phyloP scores from a whole-genome alignment of 2,329 filamentous ascomycete genomes.

The Ophiostoma populinum region DNA sequence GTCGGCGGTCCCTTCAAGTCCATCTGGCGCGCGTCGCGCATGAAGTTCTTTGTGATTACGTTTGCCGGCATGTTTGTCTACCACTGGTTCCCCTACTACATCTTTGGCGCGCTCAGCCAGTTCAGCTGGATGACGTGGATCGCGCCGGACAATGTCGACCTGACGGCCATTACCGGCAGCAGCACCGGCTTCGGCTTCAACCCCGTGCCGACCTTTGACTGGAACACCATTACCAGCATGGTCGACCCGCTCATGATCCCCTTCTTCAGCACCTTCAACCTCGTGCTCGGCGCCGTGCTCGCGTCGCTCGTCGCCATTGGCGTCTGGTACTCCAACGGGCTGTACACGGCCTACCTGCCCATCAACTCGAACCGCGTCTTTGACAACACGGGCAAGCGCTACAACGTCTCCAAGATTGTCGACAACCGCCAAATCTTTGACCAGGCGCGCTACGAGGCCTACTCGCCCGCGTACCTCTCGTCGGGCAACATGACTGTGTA shows the following conservation, averaged over 20 bases:
- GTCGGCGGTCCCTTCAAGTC: too few species aligned
- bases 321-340: constrained; percentile 37
- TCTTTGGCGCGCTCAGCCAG: constrained; percentile 30
- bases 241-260: constrained; percentile 32
- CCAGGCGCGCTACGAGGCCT: constrained; percentile 39
- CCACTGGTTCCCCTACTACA: constrained; percentile 38
- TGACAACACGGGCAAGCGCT: constrained; percentile 43
- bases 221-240: constrained; percentile 28
- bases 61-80: constrained; percentile 33
- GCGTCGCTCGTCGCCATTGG: constrained; percentile 38
- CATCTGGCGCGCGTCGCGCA: constrained; percentile 46
- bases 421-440: constrained; percentile 40
- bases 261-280: constrained; percentile 39
- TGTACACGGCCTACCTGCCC: constrained; percentile 43
- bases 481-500: constrained; percentile 43
- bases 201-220: constrained; percentile 20
- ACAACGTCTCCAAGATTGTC: constrained; percentile 43
- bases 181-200: constrained; percentile 18
- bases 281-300: constrained; percentile 31
- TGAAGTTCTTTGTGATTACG: constrained; percentile 42
- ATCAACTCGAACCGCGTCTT: constrained; percentile 42
- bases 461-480: constrained; percentile 48
- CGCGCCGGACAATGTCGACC: constrained; percentile 24
- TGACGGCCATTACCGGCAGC: constrained; percentile 30
- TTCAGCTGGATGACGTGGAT: constrained; percentile 30